Evolutionary conservation across 2,329 filamentous ascomycete genomes (phyloP).

Genomic region (Magnaporthiopsis poae): DNA sequence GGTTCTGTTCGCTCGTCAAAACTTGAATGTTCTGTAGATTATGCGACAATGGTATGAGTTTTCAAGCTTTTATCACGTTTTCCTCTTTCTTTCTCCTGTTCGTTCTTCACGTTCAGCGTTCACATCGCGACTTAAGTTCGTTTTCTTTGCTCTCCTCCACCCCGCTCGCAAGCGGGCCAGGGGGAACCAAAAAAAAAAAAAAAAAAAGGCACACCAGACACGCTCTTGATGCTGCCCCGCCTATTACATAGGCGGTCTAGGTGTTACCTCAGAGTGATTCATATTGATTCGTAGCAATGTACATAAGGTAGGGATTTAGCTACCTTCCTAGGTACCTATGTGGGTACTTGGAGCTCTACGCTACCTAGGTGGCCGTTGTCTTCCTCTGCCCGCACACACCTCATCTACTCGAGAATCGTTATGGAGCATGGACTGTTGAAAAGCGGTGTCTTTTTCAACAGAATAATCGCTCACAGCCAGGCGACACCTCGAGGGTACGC

Average conservation of each 20-base stretch:
- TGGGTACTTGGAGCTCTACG: no score
- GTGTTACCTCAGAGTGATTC: no score
- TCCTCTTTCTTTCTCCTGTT: not conserved
- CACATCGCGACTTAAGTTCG: not conserved
- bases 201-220: not conserved
- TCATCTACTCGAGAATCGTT: not conserved
- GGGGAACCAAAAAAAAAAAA: not conserved
- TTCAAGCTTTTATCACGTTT: not conserved
- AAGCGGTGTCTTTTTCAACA: not conserved
- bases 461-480: not conserved
- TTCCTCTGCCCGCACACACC: no score
- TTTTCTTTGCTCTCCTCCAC: not conserved
- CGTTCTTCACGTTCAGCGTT: not conserved
- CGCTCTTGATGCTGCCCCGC: not conserved
- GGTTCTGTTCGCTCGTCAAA: not conserved
- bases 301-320: no score
- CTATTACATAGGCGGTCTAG: not conserved
- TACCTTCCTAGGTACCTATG: no score
- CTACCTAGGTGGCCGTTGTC: no score
- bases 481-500: not conserved
- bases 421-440: not conserved
- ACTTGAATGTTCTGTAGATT: not conserved
- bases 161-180: not conserved
- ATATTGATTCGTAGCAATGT: no score
- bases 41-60: not conserved